Base-by-base conservation (phyloP, 352 stramenopile species). In the Pythium coloratum region DNA sequence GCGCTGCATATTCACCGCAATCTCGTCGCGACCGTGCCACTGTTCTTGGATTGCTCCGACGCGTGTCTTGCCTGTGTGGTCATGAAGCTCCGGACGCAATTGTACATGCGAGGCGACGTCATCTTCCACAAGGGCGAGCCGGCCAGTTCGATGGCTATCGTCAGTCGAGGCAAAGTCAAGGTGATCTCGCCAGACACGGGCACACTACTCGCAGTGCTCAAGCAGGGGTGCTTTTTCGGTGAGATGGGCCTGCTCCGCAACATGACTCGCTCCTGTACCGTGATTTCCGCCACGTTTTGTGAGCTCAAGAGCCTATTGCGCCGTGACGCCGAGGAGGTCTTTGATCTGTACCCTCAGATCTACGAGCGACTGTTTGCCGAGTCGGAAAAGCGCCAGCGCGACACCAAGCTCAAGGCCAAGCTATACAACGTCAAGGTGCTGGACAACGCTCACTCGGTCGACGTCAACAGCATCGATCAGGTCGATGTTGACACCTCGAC, bases 401-500 rank as follows among this genome's bases (percentile, higher is more conserved):
- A 89, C 63, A 89, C 77, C n/a, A 62, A 71, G 3, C 68, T 75
- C 18, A 80, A 82, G 61, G 73, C 73, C 24, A 76, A 71, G 10
- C 60, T 87, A 13, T 82, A 78, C 66, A 84, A 82, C 54, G 77
- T 89, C 20, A 84, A 85, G 53, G 75, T 89, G n/a, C 73, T 89
- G n/a, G 81, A 89, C 55, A 89, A 89, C 14, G 76, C 77, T 1
- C 81, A 89, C 55, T 75, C 76, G 16, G 78, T 89, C 6, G 77
- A 86, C 30, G 76, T 85, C 51, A 85, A 72, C 44, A 78, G 72
- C 38, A 83, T 89, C 36, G 77, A 82, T 38, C 71, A 89, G 14
- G 64, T 61, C 13, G 59, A 60, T 18, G 24, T 24, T 16, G 75
- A 64, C 38, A 67, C 66, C 47, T 55, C 55, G 18, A 75, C 72